phyloP scores from a whole-genome alignment of 495 filamentous ascomycete species.

The Aspergillus ellipticus region DNA sequence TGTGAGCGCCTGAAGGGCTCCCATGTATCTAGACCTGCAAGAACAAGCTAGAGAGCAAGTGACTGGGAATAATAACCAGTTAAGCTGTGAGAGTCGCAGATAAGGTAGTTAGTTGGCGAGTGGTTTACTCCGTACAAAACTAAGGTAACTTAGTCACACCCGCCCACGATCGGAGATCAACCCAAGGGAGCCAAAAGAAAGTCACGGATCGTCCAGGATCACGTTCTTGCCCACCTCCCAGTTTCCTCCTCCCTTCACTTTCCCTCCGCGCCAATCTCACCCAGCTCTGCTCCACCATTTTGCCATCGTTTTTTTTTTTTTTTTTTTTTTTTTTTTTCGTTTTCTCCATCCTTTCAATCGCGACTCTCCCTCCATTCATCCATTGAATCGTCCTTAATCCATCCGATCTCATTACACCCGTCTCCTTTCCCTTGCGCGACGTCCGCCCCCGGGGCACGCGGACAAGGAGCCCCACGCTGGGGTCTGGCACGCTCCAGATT shows the following conservation, averaged over 20 bases:
- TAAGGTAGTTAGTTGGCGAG: too few species aligned
- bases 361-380: neutral
- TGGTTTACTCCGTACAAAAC: too few species aligned
- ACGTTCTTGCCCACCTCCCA: slow-evolving; percentile 17
- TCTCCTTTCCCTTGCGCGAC: neutral
- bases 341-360: slow-evolving; percentile 1
- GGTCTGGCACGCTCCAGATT: neutral
- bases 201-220: slow-evolving; percentile 7
- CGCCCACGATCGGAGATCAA: neutral
- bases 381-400: slow-evolving; percentile 5
- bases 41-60: too few species aligned
- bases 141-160: neutral
- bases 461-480: neutral
- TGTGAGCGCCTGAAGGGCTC: too few species aligned
- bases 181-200: slow-evolving; percentile 2
- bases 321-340: slow-evolving; percentile 12
- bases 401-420: slow-evolving; percentile 1
- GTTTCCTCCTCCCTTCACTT: slow-evolving; percentile 5
- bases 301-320: too few species aligned
- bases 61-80: too few species aligned
- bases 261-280: slow-evolving; percentile 8
- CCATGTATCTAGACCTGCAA: too few species aligned
- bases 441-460: slow-evolving; percentile 6
- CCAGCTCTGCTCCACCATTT: too few species aligned
- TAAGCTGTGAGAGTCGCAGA: too few species aligned